Base-by-base conservation (phyloP, 1,284 basidiomycete species). In the Ganoderma lucidum region DNA sequence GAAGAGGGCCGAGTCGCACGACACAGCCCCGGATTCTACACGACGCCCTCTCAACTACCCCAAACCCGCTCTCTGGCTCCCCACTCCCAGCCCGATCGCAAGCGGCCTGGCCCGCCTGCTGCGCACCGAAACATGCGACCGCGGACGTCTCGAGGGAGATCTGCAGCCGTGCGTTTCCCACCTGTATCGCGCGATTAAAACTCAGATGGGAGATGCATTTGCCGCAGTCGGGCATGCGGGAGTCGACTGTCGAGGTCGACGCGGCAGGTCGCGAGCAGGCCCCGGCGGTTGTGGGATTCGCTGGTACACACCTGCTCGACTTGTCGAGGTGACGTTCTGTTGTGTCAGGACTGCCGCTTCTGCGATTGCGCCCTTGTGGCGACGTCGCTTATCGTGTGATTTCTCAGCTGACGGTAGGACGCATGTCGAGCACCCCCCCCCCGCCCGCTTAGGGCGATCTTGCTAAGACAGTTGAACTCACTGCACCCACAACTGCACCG, bases 401-500 rank as follows among this genome's bases (percentile, higher is more conserved):
- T 39, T 62, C 48, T 44, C 59, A 56, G 65, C 45, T 62, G 48
- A 63, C 51, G 41, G 42, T 41, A 45, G 61, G 44, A 62, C 23
- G 9, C 53, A 23, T 28, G 19, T 37, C 44, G 62, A n/a, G 62
- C 55, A 37, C 10, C n/a, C 6, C 56, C 6, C 56, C n/a, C 6
- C 62, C 23, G 23, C 37, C 39, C 59, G 66, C 62, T 60, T 63
- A 42, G n/a, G 39, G 9, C 41, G 45, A 66, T 30, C 53, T 37
- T 48, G 42, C 23, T 63, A 6, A 42, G 56, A 10, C 60, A 53
- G 23, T 23, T 23, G 23, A 23, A 17, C 17, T 55, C 42, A 59
- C 48, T 56, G 66, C 71, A 66, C 71, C 68, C 71, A 72, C 71
- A 72, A 70, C 51, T 62, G 32, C 58, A 23, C 60, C 32, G 66